Evolutionary conservation across 495 filamentous ascomycete genomes (phyloP).

Genomic region (Tuber microsphaerosporum): DNA sequence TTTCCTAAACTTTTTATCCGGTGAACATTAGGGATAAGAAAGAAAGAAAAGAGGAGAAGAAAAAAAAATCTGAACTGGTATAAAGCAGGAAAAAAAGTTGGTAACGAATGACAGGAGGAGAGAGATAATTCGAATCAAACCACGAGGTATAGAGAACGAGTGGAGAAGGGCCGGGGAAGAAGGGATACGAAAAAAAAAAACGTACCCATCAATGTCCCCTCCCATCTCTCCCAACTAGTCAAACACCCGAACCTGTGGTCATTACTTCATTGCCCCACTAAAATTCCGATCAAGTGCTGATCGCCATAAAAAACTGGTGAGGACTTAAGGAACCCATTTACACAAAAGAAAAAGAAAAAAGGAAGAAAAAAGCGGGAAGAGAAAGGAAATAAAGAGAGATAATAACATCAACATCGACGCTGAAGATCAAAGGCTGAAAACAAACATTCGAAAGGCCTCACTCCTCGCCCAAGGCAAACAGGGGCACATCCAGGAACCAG

Average conservation of each 20-base stretch:
- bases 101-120: neutral
- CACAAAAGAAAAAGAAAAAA: conserved; percentile 20
- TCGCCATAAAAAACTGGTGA: neutral
- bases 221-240: neutral
- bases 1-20: neutral
- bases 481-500: neutral
- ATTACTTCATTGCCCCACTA: neutral
- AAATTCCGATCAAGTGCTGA: neutral
- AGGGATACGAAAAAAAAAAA: neutral
- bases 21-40: neutral
- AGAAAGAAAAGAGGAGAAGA: neutral
- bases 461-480: neutral
- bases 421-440: conserved; percentile 17
- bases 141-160: neutral
- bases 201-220: neutral
- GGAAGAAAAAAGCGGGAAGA: conserved; percentile 7
- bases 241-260: neutral
- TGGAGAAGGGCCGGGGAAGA: neutral
- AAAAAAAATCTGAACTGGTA: neutral
- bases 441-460: neutral
- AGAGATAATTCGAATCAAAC: neutral
- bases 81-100: neutral
- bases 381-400: conserved; percentile 9
- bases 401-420: conserved; percentile 10
- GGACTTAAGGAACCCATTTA: conserved; percentile 2